These are phyloP conservation scores for Neonectria punicea DNA, from an alignment of 2,329 filamentous ascomycete genomes.

Conservation along the genomic window DNA sequence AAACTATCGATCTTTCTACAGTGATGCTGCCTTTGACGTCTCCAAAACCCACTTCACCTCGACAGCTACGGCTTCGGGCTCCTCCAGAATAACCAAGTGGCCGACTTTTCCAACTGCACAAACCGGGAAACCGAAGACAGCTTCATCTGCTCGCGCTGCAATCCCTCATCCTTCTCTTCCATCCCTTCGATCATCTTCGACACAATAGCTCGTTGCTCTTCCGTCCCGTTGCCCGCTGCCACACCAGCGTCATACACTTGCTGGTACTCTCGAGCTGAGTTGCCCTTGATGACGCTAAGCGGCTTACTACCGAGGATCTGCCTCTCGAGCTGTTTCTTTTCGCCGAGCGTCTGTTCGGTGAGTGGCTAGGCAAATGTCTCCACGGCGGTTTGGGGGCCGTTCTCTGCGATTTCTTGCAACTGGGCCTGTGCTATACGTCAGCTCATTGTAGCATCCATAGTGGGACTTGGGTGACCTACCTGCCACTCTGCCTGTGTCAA, in stretches of 20 bases:
- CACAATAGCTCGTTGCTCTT: neutral
- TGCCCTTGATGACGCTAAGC: neutral
- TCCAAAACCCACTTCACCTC: neutral
- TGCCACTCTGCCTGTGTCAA: neutral
- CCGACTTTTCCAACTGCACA: slow-evolving; percentile 2
- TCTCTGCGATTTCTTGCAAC: slow-evolving; percentile 1
- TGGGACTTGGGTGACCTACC: neutral
- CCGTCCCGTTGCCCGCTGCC: neutral
- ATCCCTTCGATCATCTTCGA: slow-evolving; percentile 1
- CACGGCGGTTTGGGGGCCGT: neutral
- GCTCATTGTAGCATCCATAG: too few species aligned
- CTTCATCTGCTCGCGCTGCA: slow-evolving; percentile 5
- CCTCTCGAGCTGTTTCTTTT: slow-evolving; percentile 1
- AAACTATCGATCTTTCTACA: neutral
- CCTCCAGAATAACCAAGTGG: slow-evolving; percentile 2
- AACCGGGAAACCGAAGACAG: slow-evolving; percentile 2
- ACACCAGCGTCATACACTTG: slow-evolving; percentile 4
- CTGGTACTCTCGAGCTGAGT: slow-evolving; percentile 1
- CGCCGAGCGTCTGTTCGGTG: neutral
- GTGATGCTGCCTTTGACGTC: neutral
- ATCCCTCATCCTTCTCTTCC: neutral
- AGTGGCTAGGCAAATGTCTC: neutral
- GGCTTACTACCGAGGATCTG: slow-evolving; percentile 3
- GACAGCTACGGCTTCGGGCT: neutral
- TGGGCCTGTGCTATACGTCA: neutral